These are phyloP conservation scores for Mycena latifolia DNA, from an alignment of 768 basidiomycete species.

Conservation along the genomic window DNA sequence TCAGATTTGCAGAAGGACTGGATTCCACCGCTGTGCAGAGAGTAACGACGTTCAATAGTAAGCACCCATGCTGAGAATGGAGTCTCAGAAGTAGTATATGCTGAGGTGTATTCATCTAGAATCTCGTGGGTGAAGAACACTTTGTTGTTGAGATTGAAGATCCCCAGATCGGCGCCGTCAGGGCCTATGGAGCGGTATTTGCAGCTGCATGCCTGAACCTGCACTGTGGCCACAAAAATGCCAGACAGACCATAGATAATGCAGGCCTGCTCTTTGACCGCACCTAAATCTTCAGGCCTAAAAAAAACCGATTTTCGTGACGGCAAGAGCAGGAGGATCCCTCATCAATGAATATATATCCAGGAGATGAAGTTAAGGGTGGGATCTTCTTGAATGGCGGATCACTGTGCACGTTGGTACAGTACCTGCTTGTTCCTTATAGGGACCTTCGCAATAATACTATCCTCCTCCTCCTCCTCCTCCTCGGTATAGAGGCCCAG, in stretches of 20 bases:
- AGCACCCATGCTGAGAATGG: conserved; percentile 28
- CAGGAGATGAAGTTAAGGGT: neutral
- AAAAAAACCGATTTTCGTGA: neutral
- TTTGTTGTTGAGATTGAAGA: conserved; percentile 36
- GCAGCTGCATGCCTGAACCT: neutral
- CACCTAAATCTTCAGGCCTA: neutral
- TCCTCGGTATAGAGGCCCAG: neutral
- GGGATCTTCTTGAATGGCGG: neutral
- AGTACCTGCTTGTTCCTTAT: too few species aligned
- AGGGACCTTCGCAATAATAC: too few species aligned
- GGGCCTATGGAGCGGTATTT: neutral
- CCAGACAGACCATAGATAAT: neutral
- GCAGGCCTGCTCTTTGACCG: neutral
- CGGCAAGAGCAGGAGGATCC: neutral
- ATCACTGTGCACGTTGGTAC: too few species aligned
- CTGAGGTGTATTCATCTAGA: conserved; percentile 30
- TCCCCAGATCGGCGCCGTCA: neutral
- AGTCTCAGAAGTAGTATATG: conserved; percentile 31
- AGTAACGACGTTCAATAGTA: conserved; percentile 20
- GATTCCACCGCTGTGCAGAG: neutral
- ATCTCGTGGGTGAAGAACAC: conserved; percentile 28
- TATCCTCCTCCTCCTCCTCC: too few species aligned
- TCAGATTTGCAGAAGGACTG: conserved; percentile 6
- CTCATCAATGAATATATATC: neutral
- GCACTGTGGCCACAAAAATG: neutral